These are phyloP conservation scores for Plasmodium chabaudi DNA, from an alignment of 169 alveolate genomes.

Conservation along the genomic window DNA sequence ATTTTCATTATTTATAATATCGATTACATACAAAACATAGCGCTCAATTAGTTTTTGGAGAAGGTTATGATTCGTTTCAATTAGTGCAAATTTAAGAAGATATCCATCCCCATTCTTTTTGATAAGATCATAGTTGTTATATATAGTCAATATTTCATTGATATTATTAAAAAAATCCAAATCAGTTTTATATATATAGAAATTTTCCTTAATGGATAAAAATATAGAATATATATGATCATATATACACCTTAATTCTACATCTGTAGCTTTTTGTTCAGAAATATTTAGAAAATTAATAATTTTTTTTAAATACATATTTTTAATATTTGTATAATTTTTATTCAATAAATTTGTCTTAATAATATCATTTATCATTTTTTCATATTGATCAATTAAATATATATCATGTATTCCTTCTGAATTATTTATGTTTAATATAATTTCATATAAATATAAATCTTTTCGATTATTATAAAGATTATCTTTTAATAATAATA, in stretches of 20 bases:
- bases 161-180: conserved; percentile 34
- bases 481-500: conserved; percentile 37
- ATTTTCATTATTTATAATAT: conserved; percentile 37
- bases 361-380: conserved; percentile 58
- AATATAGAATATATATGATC: conserved; percentile 33
- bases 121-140: conserved; percentile 49
- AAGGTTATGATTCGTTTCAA: conserved; percentile 33
- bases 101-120: conserved; percentile 10
- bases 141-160: conserved; percentile 50
- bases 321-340: conserved; percentile 60
- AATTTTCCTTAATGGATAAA: conserved; percentile 37
- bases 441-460: conserved; percentile 55
- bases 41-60: conserved; percentile 40
- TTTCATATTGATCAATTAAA: conserved; percentile 65
- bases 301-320: conserved; percentile 71
- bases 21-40: conserved; percentile 65
- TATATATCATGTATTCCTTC: conserved; percentile 45
- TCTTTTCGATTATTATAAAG: conserved; percentile 48
- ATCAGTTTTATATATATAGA: conserved; percentile 52
- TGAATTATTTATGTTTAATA: conserved; percentile 50
- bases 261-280: conserved; percentile 39
- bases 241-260: conserved; percentile 49
- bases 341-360: conserved; percentile 62
- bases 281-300: conserved; percentile 67
- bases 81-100: conserved; percentile 42